Conservation (phyloP, 257 asterid species). For the Solanum infundibuliforme region DNA sequence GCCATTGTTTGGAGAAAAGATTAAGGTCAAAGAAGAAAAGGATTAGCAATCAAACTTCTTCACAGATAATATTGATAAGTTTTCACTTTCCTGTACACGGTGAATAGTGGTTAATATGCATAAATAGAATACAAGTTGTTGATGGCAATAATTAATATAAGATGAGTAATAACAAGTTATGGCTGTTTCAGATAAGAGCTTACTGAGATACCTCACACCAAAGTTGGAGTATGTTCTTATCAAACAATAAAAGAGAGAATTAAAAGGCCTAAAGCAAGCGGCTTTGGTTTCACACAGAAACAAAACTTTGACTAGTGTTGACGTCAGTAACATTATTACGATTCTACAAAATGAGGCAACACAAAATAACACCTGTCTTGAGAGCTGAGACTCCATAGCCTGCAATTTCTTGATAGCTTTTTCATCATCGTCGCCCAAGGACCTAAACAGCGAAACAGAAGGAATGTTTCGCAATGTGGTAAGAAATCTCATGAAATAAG, state of each 20-base stretch:
- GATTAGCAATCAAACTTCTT: not conserved
- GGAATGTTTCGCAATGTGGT: conserved; percentile 72
- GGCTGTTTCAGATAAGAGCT: not conserved
- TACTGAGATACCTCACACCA: not conserved
- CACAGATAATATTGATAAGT: not conserved
- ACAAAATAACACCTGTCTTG: conserved; percentile 55
- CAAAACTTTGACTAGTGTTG: not conserved
- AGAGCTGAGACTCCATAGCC: conserved; percentile 62
- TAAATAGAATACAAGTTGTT: not conserved
- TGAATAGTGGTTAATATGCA: not conserved
- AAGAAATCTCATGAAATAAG: conserved; percentile 72
- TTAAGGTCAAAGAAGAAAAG: not conserved
- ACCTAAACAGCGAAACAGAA: conserved; percentile 79
- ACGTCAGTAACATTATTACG: not conserved
- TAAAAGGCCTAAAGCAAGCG: not conserved
- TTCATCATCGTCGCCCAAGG: conserved; percentile 65
- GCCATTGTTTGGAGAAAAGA: conserved; percentile 11
- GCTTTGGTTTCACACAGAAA: not conserved
- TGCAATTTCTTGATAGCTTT: conserved; percentile 60
- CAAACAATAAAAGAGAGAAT: not conserved
- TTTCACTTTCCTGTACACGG: not conserved
- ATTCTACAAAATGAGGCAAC: not conserved
- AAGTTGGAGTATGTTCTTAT: not conserved
- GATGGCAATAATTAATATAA: not conserved
- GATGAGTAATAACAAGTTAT: not conserved